Evolutionary conservation across 768 basidiomycete species (phyloP), one percentile per base, ranked within the genome.

Genomic region (Serendipita sp.): DNA sequence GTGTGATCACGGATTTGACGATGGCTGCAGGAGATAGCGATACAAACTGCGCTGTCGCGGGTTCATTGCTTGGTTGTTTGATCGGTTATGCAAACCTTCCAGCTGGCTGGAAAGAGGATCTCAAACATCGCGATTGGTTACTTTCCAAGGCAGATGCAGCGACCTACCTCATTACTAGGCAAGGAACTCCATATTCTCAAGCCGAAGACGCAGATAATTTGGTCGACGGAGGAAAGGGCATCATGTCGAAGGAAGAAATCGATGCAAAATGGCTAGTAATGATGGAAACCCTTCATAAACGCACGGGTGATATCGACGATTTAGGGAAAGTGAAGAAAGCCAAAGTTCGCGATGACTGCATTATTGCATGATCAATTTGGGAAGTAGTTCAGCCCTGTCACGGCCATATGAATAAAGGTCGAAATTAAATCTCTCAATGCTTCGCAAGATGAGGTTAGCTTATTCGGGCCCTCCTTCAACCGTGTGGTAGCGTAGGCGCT

Each of bases 1-100:
- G 56, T 10, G 56, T 60, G 28, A 60, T 60, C 56, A 60, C 56
- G 24, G 56, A 60, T 5, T n/a, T 60, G 16, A 60, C 56, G 5
- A 60, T 60, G 56, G 56, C 56, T 60, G 56, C 5, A 28, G 56
- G 56, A n/a, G 56, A 60, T n/a, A 37, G 28, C 28, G 56, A 60
- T 28, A 60, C 56, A n/a, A 60, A 60, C 34, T 30, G 56, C 24
- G 56, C 56, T 11, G 56, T 60, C 8, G 56, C 56, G 4, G 56
- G 56, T n/a, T 60, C 56, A 8, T n/a, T 60, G 10, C 35, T 60
- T 24, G 56, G 56, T n/a, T 16, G 24, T n/a, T 28, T 60, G 16
- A n/a, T 60, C n/a, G 56, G 56, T 11, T 60, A 60, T 38, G 24
- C 56, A 32, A 24, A 37, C 8, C 56, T 60, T 2, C 18, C 56